Conservation (phyloP, 2,329 filamentous ascomycete species). For the Akanthomyces muscarius region DNA sequence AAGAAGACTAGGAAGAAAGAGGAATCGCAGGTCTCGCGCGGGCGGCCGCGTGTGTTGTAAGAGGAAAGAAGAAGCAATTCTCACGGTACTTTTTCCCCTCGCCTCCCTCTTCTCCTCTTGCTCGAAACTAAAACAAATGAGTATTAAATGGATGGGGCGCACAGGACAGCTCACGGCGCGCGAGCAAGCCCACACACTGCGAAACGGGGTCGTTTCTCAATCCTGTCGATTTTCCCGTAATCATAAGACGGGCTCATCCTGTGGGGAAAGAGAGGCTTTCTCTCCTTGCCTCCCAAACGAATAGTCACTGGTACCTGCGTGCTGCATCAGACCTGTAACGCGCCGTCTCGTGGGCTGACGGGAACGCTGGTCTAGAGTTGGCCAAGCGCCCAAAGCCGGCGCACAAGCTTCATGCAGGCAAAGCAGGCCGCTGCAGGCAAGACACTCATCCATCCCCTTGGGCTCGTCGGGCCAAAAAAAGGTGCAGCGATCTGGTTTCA, state of each 20-base stretch:
- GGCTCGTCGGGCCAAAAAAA: background rate
- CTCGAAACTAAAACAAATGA: conserved; percentile 4
- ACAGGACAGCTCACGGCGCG: background rate
- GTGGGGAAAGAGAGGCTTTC: background rate
- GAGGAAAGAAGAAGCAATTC: conserved; percentile 8
- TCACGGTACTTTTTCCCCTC: background rate
- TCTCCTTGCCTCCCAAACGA: background rate
- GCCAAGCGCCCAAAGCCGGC: background rate
- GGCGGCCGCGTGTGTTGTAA: conserved; percentile 1
- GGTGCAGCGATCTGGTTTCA: conserved; percentile 4
- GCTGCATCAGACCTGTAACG: conserved; percentile 6
- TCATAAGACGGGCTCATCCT: background rate
- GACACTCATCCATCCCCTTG: background rate
- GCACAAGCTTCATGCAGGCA: background rate
- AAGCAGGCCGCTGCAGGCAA: background rate
- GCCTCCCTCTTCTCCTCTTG: background rate
- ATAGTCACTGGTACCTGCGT: background rate
- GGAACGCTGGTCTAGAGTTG: conserved; percentile 3
- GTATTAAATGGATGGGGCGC: conserved; percentile 5
- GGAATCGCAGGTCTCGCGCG: background rate
- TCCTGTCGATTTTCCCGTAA: background rate
- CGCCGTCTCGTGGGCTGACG: conserved; percentile 6
- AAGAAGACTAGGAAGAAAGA: background rate
- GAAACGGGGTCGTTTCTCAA: background rate
- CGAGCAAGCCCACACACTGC: background rate